These are phyloP conservation scores for Alnus rubra DNA, from an alignment of 306 rosid species.

Conservation along the genomic window DNA sequence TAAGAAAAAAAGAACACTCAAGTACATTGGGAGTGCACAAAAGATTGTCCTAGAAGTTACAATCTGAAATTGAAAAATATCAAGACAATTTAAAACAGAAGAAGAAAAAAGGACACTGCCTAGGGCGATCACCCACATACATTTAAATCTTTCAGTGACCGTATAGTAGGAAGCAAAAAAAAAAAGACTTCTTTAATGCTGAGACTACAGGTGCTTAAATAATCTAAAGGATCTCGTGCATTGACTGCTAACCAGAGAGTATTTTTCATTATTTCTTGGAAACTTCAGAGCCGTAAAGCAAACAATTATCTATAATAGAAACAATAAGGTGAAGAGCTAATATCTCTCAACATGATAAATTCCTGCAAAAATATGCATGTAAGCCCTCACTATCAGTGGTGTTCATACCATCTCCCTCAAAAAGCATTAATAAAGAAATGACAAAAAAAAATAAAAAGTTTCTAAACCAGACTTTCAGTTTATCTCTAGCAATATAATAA, in stretches of 20 bases:
- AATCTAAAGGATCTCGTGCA: neutral
- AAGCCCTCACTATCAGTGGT: neutral
- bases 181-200: neutral
- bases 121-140: neutral
- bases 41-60: neutral
- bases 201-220: neutral
- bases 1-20: neutral
- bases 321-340: neutral
- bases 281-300: neutral
- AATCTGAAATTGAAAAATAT: neutral
- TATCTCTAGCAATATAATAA: conserved; percentile 20
- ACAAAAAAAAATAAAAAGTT: conserved; percentile 21
- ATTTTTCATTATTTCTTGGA: neutral
- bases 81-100: neutral
- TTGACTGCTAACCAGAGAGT: neutral
- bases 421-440: conserved; percentile 10
- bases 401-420: neutral
- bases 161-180: neutral
- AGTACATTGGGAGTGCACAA: neutral
- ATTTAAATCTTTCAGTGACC: neutral
- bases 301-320: neutral
- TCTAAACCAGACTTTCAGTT: neutral
- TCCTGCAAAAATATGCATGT: neutral
- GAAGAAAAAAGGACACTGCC: neutral
- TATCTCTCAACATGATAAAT: neutral